Percentiles rank a stretch among this genome's conserved stretches.
phyloP scores from a whole-genome alignment of 1,139 yeast genomes.

The Blastobotrys apis region DNA sequence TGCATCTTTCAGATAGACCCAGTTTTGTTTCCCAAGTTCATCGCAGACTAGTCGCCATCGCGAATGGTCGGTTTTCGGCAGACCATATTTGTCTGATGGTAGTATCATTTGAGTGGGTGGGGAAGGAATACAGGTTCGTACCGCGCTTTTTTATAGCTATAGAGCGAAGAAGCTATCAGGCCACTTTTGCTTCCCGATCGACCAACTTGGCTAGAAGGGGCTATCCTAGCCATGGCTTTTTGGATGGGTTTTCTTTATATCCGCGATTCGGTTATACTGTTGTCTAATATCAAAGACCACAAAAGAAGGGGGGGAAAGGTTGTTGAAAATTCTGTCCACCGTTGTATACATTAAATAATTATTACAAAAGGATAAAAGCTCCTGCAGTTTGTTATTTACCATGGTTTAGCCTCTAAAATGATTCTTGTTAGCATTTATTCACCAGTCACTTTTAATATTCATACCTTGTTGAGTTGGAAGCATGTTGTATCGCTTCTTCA shows the following conservation, averaged over 20 bases:
- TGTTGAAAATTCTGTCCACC: neutral
- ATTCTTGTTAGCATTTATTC: neutral
- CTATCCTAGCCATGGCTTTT: too few species aligned
- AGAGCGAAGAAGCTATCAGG: too few species aligned
- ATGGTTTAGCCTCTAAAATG: slow-evolving; percentile 9
- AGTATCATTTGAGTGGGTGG: slow-evolving; percentile 5
- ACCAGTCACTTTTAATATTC: slow-evolving; percentile 10
- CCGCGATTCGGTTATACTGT: too few species aligned
- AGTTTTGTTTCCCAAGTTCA: slow-evolving; percentile 69
- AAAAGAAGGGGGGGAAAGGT: neutral
- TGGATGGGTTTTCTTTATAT: too few species aligned
- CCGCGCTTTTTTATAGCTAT: neutral
- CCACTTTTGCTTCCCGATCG: neutral
- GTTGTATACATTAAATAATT: too few species aligned
- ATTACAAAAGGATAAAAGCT: too few species aligned
- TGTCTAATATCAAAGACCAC: too few species aligned
- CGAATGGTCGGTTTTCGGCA: slow-evolving; percentile 62
- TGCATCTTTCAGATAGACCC: slow-evolving; percentile 61
- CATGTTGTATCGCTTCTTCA: slow-evolving; percentile 89
- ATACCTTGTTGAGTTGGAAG: slow-evolving; percentile 74
- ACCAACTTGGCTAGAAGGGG: too few species aligned
- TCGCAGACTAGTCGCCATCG: slow-evolving; percentile 76
- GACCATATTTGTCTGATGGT: slow-evolving; percentile 42
- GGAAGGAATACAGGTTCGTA: neutral
- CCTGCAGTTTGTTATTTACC: too few species aligned